Evolutionary conservation across 495 filamentous ascomycete species (phyloP), one percentile per base, ranked within the genome.

Genomic region (Xanthoparmelia taractica): DNA sequence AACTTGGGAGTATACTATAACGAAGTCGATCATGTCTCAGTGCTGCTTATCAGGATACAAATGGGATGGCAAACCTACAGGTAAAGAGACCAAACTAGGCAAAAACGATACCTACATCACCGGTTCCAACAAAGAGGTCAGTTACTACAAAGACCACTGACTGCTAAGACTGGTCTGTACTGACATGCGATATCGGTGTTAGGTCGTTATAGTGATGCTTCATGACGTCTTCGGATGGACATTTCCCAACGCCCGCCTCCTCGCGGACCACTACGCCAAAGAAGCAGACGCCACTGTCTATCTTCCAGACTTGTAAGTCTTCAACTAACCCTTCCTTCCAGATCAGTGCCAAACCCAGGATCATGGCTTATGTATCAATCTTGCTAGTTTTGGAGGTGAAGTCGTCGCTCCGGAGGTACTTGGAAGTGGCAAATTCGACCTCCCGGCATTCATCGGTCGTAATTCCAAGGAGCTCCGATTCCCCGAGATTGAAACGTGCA

Each of bases 161-260:
- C 20, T 5, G 17, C 29, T 33, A 10, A 1, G 8, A 23, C 17
- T 0, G 8, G 8, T 40, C 34, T 8, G 8, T 6, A n/a, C 15
- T 57, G 8, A 57, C 1, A 57, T 34, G 38, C n/a, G 15, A 52
- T 13, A n/a, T n/a, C n/a, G n/a, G 17, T 11, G 15, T 0, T 20
- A 38, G 59, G 25, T 63, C 18, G 40, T 25, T 17, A 57, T 43
- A 0, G 8, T 63, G 18, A 34, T 81, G 31, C 67, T 84, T 15
- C 74, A 79, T 61, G 80, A 82, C 56, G 60, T 81, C 10, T 77
- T 77, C n/a, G 78, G 80, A 18, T 84, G 80, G 81, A 75, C 63
- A 27, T 77, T 77, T 45, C 66, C 67, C 29, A 84, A 83, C 62
- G 65, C 70, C 38, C 72, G 80, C 0, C 57, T 83, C 1, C 67